phyloP scores from a whole-genome alignment of 1,139 yeast genomes.

The Sporopachydermia cereana region DNA sequence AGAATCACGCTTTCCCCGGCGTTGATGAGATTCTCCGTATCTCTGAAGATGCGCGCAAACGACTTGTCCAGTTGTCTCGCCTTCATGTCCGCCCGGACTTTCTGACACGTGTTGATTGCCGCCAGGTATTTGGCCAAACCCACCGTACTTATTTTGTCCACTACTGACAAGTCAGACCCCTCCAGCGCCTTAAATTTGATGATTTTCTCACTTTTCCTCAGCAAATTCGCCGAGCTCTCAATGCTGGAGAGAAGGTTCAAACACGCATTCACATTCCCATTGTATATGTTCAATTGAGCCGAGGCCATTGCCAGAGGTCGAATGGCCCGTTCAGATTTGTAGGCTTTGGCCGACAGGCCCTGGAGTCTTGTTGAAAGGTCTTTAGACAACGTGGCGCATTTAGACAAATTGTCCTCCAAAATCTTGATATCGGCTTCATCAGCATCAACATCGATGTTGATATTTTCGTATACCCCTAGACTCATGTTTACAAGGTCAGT shows the following conservation, averaged over 20 bases:
- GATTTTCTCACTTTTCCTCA: slow-evolving; percentile 9
- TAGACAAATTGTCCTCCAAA: slow-evolving; percentile 57
- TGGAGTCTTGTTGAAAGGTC: slow-evolving; percentile 45
- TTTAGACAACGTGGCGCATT: slow-evolving; percentile 45
- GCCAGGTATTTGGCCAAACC: slow-evolving; percentile 3
- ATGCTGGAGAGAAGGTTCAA: slow-evolving; percentile 10
- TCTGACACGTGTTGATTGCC: slow-evolving; percentile 1
- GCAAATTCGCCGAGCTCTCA: slow-evolving; percentile 11
- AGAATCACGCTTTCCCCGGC: neutral
- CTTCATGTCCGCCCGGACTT: neutral
- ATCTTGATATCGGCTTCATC: slow-evolving; percentile 84
- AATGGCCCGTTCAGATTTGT: slow-evolving; percentile 51
- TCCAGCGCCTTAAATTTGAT: slow-evolving; percentile 9
- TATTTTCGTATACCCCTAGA: neutral
- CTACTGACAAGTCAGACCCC: neutral
- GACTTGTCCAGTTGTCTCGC: slow-evolving; percentile 2
- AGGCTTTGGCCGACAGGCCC: slow-evolving; percentile 45
- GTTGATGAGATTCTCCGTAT: neutral
- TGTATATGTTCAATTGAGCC: slow-evolving; percentile 30
- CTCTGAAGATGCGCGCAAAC: neutral
- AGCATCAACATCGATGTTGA: slow-evolving; percentile 32
- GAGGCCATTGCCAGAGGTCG: slow-evolving; percentile 59
- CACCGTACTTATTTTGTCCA: neutral
- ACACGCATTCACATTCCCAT: slow-evolving; percentile 8
- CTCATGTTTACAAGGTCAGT: too few relatives aligned